phyloP scores from a whole-genome alignment of 1,284 basidiomycete species.

The Sparassis latifolia region DNA sequence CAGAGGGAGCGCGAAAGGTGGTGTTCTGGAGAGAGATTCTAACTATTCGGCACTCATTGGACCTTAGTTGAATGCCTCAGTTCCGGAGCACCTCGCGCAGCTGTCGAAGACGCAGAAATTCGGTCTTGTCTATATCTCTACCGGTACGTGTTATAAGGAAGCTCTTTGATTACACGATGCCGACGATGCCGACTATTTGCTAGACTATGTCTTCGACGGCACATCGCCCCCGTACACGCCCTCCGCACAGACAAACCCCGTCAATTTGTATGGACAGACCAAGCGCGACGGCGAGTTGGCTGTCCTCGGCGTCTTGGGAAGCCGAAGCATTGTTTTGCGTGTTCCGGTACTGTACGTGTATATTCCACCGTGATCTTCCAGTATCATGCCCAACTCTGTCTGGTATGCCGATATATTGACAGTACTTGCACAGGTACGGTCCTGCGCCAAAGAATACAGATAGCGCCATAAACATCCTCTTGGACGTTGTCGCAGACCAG shows the following conservation, averaged over 20 bases:
- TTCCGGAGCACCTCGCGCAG: conserved; percentile 56
- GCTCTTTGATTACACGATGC: background rate
- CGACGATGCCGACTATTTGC: background rate
- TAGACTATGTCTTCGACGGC: conserved; percentile 86
- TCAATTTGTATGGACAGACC: conserved; percentile 72
- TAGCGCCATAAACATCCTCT: conserved; percentile 71
- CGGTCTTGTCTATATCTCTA: conserved; percentile 72
- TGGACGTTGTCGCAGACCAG: conserved; percentile 74
- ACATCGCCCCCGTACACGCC: conserved; percentile 74
- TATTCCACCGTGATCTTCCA: background rate
- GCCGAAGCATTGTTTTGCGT: conserved; percentile 58
- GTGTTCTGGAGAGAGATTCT: conserved; percentile 6
- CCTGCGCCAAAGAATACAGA: conserved; percentile 72
- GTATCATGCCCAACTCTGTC: too few species aligned
- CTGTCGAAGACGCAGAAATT: conserved; percentile 51
- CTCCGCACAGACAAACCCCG: conserved; percentile 57
- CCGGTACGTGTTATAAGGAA: conserved; percentile 37
- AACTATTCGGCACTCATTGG: background rate
- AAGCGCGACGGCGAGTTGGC: conserved; percentile 74
- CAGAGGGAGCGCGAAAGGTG: conserved; percentile 57
- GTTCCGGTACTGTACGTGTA: conserved; percentile 70
- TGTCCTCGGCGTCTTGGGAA: conserved; percentile 47
- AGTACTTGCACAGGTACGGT: conserved; percentile 53
- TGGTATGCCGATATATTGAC: too few species aligned
- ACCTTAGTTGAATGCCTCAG: conserved; percentile 58